Conservation (phyloP, 192 early-diverging fungal genomes). For the Backusella liffmaniae region DNA sequence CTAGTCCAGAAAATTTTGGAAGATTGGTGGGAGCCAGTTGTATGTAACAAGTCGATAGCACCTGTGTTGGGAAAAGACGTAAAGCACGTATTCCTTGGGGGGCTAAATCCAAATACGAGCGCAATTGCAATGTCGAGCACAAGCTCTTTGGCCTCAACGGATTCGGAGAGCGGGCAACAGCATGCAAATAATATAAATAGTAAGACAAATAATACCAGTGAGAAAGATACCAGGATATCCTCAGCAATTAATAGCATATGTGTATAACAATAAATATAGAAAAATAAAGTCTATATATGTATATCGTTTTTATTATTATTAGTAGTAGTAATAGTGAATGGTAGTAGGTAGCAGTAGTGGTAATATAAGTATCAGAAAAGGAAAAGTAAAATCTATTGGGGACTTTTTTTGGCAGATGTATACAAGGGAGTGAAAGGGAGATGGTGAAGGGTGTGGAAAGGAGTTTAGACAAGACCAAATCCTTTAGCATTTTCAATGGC, state of each 20-base stretch:
- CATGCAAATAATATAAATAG: background rate
- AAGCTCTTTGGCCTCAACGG: background rate
- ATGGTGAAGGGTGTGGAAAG: background rate
- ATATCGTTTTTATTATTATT: background rate
- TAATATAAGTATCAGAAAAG: background rate
- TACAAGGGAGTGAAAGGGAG: background rate
- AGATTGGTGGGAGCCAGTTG: constrained; percentile 45
- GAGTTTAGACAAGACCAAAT: constrained; percentile 81
- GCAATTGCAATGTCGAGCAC: constrained; percentile 1
- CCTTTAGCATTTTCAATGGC: constrained; percentile 92
- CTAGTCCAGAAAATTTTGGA: constrained; percentile 45
- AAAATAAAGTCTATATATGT: background rate
- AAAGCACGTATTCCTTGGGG: constrained; percentile 14
- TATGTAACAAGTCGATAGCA: constrained; percentile 21
- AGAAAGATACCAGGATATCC: background rate
- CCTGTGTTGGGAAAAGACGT: constrained; percentile 20
- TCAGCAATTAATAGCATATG: background rate
- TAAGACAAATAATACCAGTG: background rate
- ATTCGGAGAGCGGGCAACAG: background rate
- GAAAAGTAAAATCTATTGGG: background rate
- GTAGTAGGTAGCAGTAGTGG: background rate
- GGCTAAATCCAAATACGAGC: background rate
- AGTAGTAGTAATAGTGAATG: background rate
- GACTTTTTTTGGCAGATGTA: background rate
- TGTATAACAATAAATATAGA: constrained; percentile 2